A percentile compares a stretch with the other conserved stretches of the same genome.
phyloP scores from a whole-genome alignment of 768 basidiomycete species.

The Rhodocollybia butyracea region DNA sequence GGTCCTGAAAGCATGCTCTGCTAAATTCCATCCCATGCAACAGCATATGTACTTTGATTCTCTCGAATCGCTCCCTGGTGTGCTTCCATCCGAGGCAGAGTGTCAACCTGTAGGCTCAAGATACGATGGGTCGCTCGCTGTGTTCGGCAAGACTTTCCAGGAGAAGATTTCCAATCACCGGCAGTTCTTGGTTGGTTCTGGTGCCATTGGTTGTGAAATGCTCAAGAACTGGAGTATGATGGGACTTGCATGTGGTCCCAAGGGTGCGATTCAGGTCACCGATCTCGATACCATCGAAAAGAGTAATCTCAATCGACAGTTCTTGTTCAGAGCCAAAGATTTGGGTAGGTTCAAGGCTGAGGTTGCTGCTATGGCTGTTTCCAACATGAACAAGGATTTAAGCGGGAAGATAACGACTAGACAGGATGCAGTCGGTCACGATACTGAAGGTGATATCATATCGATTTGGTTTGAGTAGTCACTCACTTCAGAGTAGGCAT shows the following conservation, averaged over 20 bases:
- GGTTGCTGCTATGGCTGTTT: constrained; percentile 85
- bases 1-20: constrained; percentile 92
- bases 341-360: constrained; percentile 97
- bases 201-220: constrained; percentile 99
- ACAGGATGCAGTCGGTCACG: constrained; percentile 91
- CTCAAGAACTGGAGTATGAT: constrained; percentile 99
- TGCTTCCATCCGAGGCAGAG: constrained; percentile 76
- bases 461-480: background rate
- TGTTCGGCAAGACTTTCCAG: constrained; percentile 93
- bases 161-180: constrained; percentile 84
- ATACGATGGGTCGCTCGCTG: constrained; percentile 93
- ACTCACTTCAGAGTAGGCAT: constrained; percentile 50
- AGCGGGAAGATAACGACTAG: constrained; percentile 81
- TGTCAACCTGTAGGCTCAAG: constrained; percentile 78
- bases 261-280: constrained; percentile 87
- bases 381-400: constrained; percentile 94
- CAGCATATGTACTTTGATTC: constrained; percentile 98
- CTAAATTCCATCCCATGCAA: constrained; percentile 96
- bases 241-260: constrained; percentile 79
- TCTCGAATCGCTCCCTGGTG: constrained; percentile 83
- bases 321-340: constrained; percentile 95
- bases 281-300: constrained; percentile 99
- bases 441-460: constrained; percentile 77
- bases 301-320: constrained; percentile 96
- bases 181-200: constrained; percentile 97